These are phyloP conservation scores for Kazachstania taianensis DNA, from an alignment of 805 yeast species.

Conservation along the genomic window DNA sequence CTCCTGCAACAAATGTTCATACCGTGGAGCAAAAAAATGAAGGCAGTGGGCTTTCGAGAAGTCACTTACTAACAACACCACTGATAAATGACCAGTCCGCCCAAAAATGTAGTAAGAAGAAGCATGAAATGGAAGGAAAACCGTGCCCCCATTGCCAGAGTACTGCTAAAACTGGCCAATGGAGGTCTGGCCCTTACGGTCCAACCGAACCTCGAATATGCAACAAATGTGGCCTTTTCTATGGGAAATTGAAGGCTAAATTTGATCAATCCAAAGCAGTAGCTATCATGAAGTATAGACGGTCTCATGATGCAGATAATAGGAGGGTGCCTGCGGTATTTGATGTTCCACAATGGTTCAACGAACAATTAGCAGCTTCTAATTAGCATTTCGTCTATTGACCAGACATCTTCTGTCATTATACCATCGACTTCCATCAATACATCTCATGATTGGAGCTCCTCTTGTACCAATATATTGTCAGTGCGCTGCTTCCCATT, in stretches of 20 bases:
- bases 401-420: too few species aligned
- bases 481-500: too few species aligned
- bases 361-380: neutral
- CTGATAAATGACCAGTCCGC: too few species aligned
- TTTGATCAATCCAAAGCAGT: slow-evolving; percentile 1
- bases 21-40: too few species aligned
- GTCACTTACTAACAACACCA: too few species aligned
- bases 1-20: too few species aligned
- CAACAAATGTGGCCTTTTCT: slow-evolving; percentile 6
- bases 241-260: slow-evolving; percentile 3
- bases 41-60: too few species aligned
- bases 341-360: neutral
- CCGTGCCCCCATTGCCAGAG: slow-evolving; percentile 2
- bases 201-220: slow-evolving; percentile 3
- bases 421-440: too few species aligned
- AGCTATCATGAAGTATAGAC: slow-evolving; percentile 3
- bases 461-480: too few species aligned
- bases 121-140: slow-evolving; percentile 3
- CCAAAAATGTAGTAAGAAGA: too few species aligned
- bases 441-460: too few species aligned
- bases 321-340: slow-evolving; percentile 3
- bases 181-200: slow-evolving; percentile 7
- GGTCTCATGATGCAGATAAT: neutral
- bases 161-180: slow-evolving; percentile 3
- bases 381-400: too few species aligned